A percentile compares a stretch with the other conserved stretches of the same genome.
Evolutionary conservation across 2,329 filamentous ascomycete genomes (phyloP).

Genomic region (Fusarium proliferatum): DNA sequence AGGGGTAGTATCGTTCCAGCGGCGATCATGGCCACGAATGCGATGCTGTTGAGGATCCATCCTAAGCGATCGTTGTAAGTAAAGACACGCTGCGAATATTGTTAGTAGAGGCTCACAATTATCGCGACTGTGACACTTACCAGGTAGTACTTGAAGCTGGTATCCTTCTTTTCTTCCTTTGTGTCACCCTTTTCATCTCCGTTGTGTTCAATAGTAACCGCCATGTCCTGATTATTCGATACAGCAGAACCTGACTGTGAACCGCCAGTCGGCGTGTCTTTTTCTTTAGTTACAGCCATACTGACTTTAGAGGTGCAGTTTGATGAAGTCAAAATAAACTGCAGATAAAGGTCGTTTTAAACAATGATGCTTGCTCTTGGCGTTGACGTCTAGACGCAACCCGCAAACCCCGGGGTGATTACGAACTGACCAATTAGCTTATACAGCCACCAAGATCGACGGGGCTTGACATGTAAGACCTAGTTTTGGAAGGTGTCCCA

Average conservation of each 20-base stretch:
- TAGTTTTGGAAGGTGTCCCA: background rate
- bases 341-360: slow-evolving; percentile 1
- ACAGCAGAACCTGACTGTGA: background rate
- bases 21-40: slow-evolving; percentile 52
- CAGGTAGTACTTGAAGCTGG: slow-evolving; percentile 44
- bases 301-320: background rate
- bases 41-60: slow-evolving; percentile 52
- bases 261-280: slow-evolving; percentile 2
- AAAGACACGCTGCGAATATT: slow-evolving; percentile 49
- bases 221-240: slow-evolving; percentile 4
- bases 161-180: slow-evolving; percentile 24
- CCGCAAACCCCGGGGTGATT: slow-evolving; percentile 25
- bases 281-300: slow-evolving; percentile 8
- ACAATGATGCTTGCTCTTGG: slow-evolving; percentile 7
- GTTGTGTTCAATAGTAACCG: background rate
- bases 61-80: slow-evolving; percentile 53
- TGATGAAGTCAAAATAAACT: background rate
- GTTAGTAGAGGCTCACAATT: background rate
- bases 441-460: slow-evolving; percentile 11
- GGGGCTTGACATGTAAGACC: background rate
- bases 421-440: slow-evolving; percentile 31
- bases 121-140: slow-evolving; percentile 9
- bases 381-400: slow-evolving; percentile 15
- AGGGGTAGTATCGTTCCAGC: slow-evolving; percentile 58
- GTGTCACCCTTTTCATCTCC: background rate